Evolutionary conservation across 163 green algal species (phyloP).

Genomic region (Volvox carteri): DNA sequence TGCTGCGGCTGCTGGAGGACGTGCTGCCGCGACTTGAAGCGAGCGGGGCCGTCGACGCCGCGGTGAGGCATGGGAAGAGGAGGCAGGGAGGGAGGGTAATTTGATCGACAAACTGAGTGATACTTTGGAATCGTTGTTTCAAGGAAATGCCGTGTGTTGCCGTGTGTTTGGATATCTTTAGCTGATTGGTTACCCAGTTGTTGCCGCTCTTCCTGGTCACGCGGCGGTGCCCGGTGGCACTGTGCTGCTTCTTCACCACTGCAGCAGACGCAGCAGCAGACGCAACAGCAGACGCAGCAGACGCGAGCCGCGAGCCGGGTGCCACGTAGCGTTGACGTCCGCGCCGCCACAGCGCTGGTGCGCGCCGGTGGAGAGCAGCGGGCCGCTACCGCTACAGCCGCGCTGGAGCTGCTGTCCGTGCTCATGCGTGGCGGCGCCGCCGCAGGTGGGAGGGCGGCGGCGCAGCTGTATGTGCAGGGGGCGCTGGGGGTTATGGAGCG

Average conservation of each 20-base stretch:
- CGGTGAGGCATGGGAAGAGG: not conserved
- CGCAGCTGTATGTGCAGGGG: conserved; percentile 23
- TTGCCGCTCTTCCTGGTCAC: not conserved
- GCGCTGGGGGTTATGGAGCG: conserved; percentile 59
- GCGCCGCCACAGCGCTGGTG: conserved; percentile 8
- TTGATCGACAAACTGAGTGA: no score
- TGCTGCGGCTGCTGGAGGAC: conserved; percentile 52
- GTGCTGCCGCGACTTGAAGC: conserved; percentile 37
- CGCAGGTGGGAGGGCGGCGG: not conserved
- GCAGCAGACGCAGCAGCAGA: no score
- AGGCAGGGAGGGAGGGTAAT: no score
- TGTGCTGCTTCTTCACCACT: no score
- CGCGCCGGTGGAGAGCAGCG: conserved; percentile 32
- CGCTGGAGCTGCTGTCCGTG: conserved; percentile 26
- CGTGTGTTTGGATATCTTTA: no score
- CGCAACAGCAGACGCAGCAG: not conserved
- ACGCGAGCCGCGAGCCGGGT: not conserved
- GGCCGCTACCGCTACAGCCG: not conserved
- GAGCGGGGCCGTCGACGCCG: not conserved
- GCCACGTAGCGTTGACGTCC: not conserved
- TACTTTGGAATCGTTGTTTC: no score
- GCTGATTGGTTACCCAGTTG: no score
- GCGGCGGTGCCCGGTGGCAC: no score
- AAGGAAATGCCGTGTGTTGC: no score
- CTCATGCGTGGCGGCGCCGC: conserved; percentile 15